Evolutionary conservation across 2,329 filamentous ascomycete genomes (phyloP), one percentile per base, ranked within the genome.

Genomic region (Fusarium oxysporum): DNA sequence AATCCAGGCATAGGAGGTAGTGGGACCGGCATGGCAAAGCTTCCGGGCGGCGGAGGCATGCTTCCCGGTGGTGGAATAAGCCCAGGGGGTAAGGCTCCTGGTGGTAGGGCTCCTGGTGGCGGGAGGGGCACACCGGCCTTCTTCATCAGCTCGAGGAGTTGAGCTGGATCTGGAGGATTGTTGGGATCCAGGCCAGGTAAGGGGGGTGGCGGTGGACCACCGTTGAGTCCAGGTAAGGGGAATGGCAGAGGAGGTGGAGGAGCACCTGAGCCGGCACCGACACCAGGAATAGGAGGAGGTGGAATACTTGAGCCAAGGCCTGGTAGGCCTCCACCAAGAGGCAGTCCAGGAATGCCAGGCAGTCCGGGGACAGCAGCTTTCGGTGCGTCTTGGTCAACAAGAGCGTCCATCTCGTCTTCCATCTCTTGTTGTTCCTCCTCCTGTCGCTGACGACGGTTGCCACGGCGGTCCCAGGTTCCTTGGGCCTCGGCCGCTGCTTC

Each of bases 361-460:
- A 88, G 80, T 25, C 82, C 82, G 25, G 88, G 82, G 8, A 76
- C 71, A 8, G 57, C 63, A 35, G 71, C 58, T 76, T 89, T 90
- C 35, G 83, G 25, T 89, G 92, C 88, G 92, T 94, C 82, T 81
- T 99, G 96, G 78, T 99, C 96, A 59, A 97, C 92, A 48, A 98
- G 87, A 5, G 94, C 95, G 73, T 98, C 96, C 75, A 93, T 92
- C 82, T 98, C 96, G 79, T 98, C 96, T 80, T 98, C 94, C 67
- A 93, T 87, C 81, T 98, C 95, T 79, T 96, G 93, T 79, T 98
- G 95, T 81, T 98, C 96, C 77, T 98, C 95, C 77, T 97, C 95
- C 73, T 95, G 92, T 76, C 93, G 89, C 81, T 96, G 92, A 53
- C 92, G 90, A 37, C 93, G 90, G 62, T 92, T 91, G 65, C 93